Conservation (phyloP, 345 rosid genomes). For the Bruguiera sexangula region DNA sequence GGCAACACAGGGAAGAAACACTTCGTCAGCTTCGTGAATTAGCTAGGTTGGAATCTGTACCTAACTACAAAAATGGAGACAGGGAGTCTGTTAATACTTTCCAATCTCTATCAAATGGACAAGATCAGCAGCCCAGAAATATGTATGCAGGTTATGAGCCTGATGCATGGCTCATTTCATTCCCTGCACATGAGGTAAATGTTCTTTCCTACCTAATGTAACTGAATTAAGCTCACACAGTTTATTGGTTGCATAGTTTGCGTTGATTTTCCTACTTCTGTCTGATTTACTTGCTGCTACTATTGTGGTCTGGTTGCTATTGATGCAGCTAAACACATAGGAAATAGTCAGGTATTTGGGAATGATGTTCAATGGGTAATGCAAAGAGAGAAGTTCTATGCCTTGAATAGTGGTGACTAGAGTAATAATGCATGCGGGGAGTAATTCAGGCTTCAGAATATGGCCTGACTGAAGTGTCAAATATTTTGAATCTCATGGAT, state of each 20-base stretch:
- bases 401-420: not conserved
- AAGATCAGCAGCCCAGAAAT: conserved; percentile 20
- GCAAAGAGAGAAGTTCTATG: not conserved
- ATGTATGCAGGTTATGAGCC: conserved; percentile 14
- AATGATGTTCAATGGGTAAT: not conserved
- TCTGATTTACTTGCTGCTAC: too few relatives aligned
- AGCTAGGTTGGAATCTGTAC: conserved; percentile 42
- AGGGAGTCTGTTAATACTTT: conserved; percentile 23
- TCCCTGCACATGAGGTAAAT: conserved; percentile 45
- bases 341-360: too few relatives aligned
- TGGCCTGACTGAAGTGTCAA: not conserved
- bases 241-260: not conserved
- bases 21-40: conserved; percentile 64
- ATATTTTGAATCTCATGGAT: too few relatives aligned
- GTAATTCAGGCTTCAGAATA: not conserved
- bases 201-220: not conserved
- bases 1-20: conserved; percentile 67
- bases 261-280: too few relatives aligned
- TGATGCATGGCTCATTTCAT: conserved; percentile 22
- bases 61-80: conserved; percentile 34
- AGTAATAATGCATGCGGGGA: not conserved
- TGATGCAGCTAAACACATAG: too few relatives aligned
- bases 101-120: conserved; percentile 30
- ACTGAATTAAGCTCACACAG: not conserved
- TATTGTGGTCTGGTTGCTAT: too few relatives aligned